Evolutionary conservation across 768 basidiomycete genomes (phyloP).

Genomic region (Tulasnella sp.): DNA sequence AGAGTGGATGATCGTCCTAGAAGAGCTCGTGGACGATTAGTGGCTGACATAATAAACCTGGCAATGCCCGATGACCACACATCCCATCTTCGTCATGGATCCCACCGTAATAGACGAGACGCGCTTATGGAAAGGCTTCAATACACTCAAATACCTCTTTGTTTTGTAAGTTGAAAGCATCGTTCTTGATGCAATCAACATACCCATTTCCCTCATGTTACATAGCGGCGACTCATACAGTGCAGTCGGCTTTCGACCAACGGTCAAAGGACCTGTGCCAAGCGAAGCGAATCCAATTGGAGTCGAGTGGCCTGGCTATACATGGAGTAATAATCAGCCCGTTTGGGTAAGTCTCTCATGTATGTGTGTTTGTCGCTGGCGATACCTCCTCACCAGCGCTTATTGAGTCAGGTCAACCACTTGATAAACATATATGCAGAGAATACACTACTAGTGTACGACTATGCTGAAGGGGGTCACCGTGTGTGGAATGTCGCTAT

Average conservation of each 20-base stretch:
- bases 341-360: conserved; percentile 56
- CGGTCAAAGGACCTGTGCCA: conserved; percentile 24
- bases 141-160: conserved; percentile 33
- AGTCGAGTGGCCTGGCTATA: conserved; percentile 37
- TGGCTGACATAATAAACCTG: too few species aligned
- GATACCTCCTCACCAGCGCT: conserved; percentile 24
- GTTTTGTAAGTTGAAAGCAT: conserved; percentile 37
- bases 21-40: too few species aligned
- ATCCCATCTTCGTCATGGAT: too few species aligned
- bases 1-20: too few species aligned
- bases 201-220: background rate
- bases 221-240: conserved; percentile 55
- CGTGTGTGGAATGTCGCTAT: conserved; percentile 32
- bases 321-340: conserved; percentile 38
- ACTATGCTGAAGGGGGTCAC: conserved; percentile 48
- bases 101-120: too few species aligned
- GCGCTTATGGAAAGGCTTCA: conserved; percentile 35
- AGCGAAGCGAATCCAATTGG: conserved; percentile 38
- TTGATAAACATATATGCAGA: conserved; percentile 26
- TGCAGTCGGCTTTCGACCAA: conserved; percentile 27
- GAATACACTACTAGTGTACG: conserved; percentile 38
- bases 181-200: background rate
- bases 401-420: conserved; percentile 20
- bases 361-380: conserved; percentile 30
- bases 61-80: too few species aligned